Conservation (phyloP, 257 asterid genomes). For the Przewalskia tangutica region DNA sequence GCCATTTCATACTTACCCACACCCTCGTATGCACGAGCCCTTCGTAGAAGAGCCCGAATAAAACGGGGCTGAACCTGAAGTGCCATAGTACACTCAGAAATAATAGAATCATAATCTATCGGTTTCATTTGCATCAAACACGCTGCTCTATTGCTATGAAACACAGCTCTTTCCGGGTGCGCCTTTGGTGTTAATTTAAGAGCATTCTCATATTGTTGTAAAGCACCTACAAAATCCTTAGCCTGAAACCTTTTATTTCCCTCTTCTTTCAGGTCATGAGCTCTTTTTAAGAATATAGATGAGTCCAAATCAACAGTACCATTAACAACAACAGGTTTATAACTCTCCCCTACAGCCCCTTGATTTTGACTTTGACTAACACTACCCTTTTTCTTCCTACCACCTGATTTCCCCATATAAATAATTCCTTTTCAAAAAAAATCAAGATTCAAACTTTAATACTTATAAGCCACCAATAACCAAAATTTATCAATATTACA, state of each 20-base stretch:
- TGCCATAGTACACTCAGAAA: constrained; percentile 65
- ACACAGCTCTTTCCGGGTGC: constrained; percentile 77
- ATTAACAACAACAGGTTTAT: constrained; percentile 43
- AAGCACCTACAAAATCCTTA: constrained; percentile 65
- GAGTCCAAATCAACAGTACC: constrained; percentile 53
- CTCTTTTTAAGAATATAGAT: constrained; percentile 56
- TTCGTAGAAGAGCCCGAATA: constrained; percentile 58
- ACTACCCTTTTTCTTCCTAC: constrained; percentile 63
- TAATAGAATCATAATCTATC: constrained; percentile 58
- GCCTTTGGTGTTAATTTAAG: constrained; percentile 59
- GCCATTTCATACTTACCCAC: constrained; percentile 67
- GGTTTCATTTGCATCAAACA: constrained; percentile 95
- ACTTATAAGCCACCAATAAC: background rate
- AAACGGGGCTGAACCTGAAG: constrained; percentile 68
- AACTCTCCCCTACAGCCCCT: constrained; percentile 18
- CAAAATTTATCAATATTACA: background rate
- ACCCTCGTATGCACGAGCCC: constrained; percentile 83
- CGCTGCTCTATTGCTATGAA: constrained; percentile 93
- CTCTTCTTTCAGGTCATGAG: constrained; percentile 91
- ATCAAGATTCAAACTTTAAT: constrained; percentile 22
- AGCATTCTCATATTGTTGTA: constrained; percentile 67
- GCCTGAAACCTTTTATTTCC: constrained; percentile 77
- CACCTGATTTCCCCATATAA: constrained; percentile 85
- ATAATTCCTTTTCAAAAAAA: background rate
- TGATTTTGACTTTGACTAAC: constrained; percentile 27